Evolutionary conservation across 805 yeast genomes (phyloP).

Genomic region (Myxozyma sirexii): DNA sequence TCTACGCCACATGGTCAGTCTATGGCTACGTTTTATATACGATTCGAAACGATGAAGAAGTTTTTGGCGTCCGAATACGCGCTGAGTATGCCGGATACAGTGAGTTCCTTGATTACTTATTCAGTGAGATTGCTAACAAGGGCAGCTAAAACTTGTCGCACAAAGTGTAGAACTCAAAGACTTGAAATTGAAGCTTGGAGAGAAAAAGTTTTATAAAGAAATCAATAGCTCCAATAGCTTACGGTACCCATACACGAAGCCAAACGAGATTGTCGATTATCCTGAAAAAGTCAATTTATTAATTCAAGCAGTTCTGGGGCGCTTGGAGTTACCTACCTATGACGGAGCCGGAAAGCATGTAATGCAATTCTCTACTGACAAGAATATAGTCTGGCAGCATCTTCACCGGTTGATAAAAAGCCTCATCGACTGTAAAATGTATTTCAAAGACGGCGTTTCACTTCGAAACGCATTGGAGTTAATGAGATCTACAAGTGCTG

Average conservation of each 20-base stretch:
- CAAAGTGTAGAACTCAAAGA: constrained; percentile 48
- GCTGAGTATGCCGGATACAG: constrained; percentile 10
- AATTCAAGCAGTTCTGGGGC: constrained; percentile 45
- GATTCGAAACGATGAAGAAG: constrained; percentile 50
- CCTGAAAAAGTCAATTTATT: constrained; percentile 48
- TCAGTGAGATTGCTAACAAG: no score
- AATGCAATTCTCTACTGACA: constrained; percentile 50
- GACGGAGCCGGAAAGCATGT: constrained; percentile 48
- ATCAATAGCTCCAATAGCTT: constrained; percentile 48
- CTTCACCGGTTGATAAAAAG: constrained; percentile 50
- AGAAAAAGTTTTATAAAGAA: constrained; percentile 50
- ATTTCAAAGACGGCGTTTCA: constrained; percentile 49
- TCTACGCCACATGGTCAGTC: constrained; percentile 50
- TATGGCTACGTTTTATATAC: constrained; percentile 54
- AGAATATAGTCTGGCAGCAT: constrained; percentile 48
- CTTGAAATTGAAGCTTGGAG: constrained; percentile 49
- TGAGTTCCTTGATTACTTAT: background rate
- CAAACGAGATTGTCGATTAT: constrained; percentile 38
- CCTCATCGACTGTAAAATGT: constrained; percentile 49
- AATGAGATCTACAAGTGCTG: constrained; percentile 48
- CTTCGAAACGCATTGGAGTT: constrained; percentile 47
- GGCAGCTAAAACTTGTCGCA: constrained; percentile 40
- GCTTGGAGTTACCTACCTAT: constrained; percentile 51
- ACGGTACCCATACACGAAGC: constrained; percentile 44
- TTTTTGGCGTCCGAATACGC: background rate